Percentiles rank a stretch among this genome's conserved stretches.
Conservation (phyloP, 345 rosid genomes). For the Brassica nigra region DNA sequence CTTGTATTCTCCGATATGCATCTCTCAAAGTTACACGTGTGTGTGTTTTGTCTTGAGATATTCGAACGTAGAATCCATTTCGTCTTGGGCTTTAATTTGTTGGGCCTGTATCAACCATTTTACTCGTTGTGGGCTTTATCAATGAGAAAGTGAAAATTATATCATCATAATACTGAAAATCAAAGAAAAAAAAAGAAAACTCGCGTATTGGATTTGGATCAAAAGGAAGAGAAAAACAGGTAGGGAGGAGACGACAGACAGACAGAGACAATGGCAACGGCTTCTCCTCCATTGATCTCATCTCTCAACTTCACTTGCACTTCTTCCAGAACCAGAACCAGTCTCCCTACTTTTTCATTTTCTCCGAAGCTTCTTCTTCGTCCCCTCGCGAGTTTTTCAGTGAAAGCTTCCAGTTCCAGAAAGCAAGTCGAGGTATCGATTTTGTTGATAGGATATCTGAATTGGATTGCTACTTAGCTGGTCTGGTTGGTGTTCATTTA, state of each 20-base stretch:
- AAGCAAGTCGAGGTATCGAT: constrained; percentile 60
- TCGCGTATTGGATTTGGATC: constrained; percentile 18
- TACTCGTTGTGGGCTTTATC: background rate
- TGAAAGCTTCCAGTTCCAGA: constrained; percentile 56
- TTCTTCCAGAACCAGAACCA: constrained; percentile 38
- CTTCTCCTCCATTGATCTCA: constrained; percentile 56
- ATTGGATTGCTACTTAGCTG: background rate
- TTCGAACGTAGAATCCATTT: background rate
- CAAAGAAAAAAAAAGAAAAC: background rate
- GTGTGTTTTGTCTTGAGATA: too few relatives aligned
- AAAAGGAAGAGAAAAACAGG: constrained; percentile 16
- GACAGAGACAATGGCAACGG: constrained; percentile 38
- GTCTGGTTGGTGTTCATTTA: background rate
- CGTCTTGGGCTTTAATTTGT: background rate
- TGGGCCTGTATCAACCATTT: background rate
- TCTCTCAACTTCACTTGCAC: constrained; percentile 38
- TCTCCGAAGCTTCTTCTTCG: constrained; percentile 40
- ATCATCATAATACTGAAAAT: background rate
- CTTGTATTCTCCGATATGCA: too few relatives aligned
- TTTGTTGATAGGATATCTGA: background rate
- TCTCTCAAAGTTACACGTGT: too few relatives aligned
- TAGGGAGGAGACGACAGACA: background rate
- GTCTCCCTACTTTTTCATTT: constrained; percentile 21
- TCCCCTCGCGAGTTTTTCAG: constrained; percentile 39
- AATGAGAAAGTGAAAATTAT: background rate